Evolutionary conservation across 73 alveolate genomes (phyloP), one percentile per base, ranked within the genome.

Genomic region (Diophrys appendiculata): DNA sequence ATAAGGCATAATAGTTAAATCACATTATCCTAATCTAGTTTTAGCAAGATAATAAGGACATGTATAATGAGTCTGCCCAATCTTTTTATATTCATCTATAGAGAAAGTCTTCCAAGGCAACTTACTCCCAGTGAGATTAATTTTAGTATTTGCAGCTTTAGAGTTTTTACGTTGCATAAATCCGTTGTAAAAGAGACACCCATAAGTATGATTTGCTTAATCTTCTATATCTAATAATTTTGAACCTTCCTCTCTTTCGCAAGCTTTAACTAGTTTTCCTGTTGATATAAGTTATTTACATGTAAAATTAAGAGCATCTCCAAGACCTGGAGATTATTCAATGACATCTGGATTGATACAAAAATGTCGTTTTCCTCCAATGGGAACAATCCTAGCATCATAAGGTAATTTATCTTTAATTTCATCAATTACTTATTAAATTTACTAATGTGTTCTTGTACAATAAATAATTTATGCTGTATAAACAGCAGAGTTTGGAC

Each of bases 401-500:
- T 86, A 86, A 0, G 93, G 89, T 23, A 86, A 54, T 67, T 79
- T 78, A 1, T 33, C 65, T 60, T 69, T 65, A 8, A 86, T 29
- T 43, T 86, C 93, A 3, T 80, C 71, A 35, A 86, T 29, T 28
- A 86, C 69, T 65, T 86, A 64, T n/a, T 72, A 27, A 23, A 86
- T 65, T 53, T 86, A 65, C 11, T 85, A 78, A 33, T 86, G 93
- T 0, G 93, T 86, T 30, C 93, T 53, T 0, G 93, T 86, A 29
- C 93, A 86, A 52, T 86, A 86, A 0, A 86, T 73, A 0, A 86
- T 73, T 24, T 67, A 18, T 11, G 60, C 60, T 11, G 60, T 82
- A 71, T 91, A 91, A 90, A 91, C 75, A 72, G 43, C 27, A 68
- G 70, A 78, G 76, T 0, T 72, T 72, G 69, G 54, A 2, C 78